Evolutionary conservation across 805 yeast genomes (phyloP), one percentile per base, ranked within the genome.

Genomic region (Schwanniomyces pseudopolymorphus): DNA sequence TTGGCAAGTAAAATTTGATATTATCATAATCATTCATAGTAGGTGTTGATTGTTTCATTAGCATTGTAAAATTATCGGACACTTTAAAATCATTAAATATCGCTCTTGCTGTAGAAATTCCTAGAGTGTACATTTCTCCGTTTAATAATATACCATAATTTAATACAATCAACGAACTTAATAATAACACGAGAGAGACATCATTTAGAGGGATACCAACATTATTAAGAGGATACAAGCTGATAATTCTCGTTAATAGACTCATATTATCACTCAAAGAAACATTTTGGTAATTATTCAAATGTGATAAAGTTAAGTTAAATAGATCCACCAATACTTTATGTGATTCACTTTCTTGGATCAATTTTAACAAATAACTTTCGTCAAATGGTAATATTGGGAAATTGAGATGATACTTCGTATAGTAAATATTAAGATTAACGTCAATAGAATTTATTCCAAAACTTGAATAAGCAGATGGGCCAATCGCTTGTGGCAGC

Each of bases 81-180:
- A 84, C 62, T 50, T 75, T 75, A 61, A 81, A 77, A 54, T 83
- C 89, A 58, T 80, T 80, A 56, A 83, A 78, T 11, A 82, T 70
- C 1, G 83, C 66, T 11, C 76, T 70, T 1, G 85, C 69, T 38
- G 61, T 67, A 3, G 81, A 74, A 24, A 85, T 68, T 1, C 84
- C 83, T 33, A 81, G 64, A 5, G 87, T 79, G 55, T 79, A 81
- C 28, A 75, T 72, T 43, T 78, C 80, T 0, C 91, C 90, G 20
- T 82, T 77, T 35, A 83, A 66, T 2, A 83, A 64, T 8, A 83
- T 72, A 8, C 81, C 65, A 55, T 82, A 85, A 56, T 84, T 84
- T 25, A 82, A 57, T 8, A 69, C 33, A 10, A 69, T 50, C 39
- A 71, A 57, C 5, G 69, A 48, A 6, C 63, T 54, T 38, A 69